Percentiles rank a stretch among this genome's conserved stretches.
Conservation (phyloP, 805 yeast genomes). For the Cyberlindnera maritima region DNA sequence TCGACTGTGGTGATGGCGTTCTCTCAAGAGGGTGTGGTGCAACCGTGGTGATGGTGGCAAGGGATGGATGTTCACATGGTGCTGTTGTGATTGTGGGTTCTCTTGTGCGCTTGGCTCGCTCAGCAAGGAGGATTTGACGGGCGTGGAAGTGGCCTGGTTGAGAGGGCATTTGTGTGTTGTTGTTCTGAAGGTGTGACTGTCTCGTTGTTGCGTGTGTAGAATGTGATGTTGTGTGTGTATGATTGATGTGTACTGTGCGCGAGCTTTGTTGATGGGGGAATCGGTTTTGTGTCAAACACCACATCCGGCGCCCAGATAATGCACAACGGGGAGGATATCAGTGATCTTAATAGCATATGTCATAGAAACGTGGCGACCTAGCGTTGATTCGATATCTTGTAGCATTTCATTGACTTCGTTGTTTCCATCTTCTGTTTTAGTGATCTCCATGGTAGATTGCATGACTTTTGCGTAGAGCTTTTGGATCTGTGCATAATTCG, state of each 20-base stretch:
- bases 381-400: neutral
- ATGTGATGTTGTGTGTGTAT: too few relatives aligned
- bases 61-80: neutral
- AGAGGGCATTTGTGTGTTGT: neutral
- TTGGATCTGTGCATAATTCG: neutral
- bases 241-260: too few relatives aligned
- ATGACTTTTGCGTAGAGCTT: neutral
- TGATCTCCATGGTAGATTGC: neutral
- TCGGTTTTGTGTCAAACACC: neutral
- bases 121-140: constrained; percentile 11
- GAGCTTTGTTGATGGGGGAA: neutral
- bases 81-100: neutral
- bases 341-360: neutral
- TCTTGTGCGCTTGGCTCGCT: neutral
- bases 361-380: neutral
- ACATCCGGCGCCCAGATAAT: neutral
- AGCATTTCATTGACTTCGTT: neutral
- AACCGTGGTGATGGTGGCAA: neutral
- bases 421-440: too few relatives aligned
- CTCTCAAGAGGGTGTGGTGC: constrained; percentile 1
- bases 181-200: neutral
- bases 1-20: neutral
- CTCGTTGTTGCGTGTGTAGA: too few relatives aligned
- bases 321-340: neutral
- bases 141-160: constrained; percentile 5